Percentiles rank a stretch among this genome's conserved stretches.
Conservation (phyloP, 2,329 filamentous ascomycete genomes). For the Venturia aucupariae region DNA sequence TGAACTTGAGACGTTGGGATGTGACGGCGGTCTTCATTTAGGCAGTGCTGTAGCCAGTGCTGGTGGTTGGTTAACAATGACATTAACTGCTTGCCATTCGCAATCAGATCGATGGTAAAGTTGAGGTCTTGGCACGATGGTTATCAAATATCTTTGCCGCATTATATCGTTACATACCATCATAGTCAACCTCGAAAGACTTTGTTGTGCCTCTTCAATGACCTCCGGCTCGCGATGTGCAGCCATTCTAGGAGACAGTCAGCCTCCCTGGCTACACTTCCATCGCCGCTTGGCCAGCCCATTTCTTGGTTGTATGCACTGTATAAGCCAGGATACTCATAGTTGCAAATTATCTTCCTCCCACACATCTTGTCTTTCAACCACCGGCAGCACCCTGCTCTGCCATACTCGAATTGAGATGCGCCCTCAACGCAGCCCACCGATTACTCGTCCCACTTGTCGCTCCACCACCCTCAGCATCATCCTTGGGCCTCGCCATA, state of each 20-base stretch:
- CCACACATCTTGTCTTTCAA: neutral
- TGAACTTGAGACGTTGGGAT: too few relatives aligned
- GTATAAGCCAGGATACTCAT: neutral
- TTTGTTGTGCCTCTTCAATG: too few relatives aligned
- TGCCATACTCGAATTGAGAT: slow-evolving; percentile 83
- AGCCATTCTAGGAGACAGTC: neutral
- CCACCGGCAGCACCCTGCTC: slow-evolving; percentile 1
- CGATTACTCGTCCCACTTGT: slow-evolving; percentile 35
- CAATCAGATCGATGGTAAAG: too few relatives aligned
- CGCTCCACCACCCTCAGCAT: slow-evolving; percentile 12
- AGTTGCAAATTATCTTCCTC: neutral
- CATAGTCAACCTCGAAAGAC: neutral
- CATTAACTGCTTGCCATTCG: too few relatives aligned
- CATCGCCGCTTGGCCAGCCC: neutral
- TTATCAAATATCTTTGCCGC: neutral
- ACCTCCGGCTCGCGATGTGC: too few relatives aligned
- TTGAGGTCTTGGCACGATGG: too few relatives aligned
- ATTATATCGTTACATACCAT: neutral
- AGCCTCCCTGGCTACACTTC: neutral
- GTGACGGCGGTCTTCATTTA: too few relatives aligned
- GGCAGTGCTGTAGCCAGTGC: too few relatives aligned
- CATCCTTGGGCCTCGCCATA: neutral
- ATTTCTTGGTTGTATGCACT: neutral
- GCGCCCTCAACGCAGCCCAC: slow-evolving; percentile 74
- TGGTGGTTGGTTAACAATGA: too few relatives aligned